Conservation (phyloP, 1,284 basidiomycete species). For the Macrocybe sp. region DNA sequence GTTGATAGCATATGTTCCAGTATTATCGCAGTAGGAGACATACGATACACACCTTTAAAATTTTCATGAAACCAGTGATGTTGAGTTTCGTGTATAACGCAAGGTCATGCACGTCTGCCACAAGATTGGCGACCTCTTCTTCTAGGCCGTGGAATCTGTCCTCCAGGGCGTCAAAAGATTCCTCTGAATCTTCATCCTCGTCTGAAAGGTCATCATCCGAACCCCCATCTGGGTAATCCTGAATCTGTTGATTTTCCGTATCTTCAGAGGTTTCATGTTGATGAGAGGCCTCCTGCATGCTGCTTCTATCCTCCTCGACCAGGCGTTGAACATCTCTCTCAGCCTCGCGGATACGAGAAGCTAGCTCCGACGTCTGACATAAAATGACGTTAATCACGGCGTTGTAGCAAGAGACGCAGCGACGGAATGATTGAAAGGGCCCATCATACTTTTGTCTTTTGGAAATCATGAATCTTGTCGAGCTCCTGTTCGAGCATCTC, state of each 20-base stretch:
- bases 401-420: neutral
- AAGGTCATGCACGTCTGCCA: constrained; percentile 97
- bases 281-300: constrained; percentile 14
- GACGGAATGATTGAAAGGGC: neutral
- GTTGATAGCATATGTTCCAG: neutral
- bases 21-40: neutral
- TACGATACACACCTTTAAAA: constrained; percentile 68
- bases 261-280: constrained; percentile 29
- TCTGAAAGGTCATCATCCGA: constrained; percentile 63
- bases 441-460: constrained; percentile 75
- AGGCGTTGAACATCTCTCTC: constrained; percentile 77
- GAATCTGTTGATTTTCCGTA: constrained; percentile 51
- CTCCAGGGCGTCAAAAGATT: constrained; percentile 78
- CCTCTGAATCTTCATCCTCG: constrained; percentile 50
- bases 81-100: constrained; percentile 95
- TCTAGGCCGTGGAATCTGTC: constrained; percentile 88
- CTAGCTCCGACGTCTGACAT: constrained; percentile 75
- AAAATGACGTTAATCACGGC: neutral
- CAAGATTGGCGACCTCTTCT: constrained; percentile 93
- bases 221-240: constrained; percentile 56
- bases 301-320: constrained; percentile 53
- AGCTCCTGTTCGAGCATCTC: constrained; percentile 81
- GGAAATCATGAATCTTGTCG: constrained; percentile 95
- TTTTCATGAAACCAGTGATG: constrained; percentile 98
- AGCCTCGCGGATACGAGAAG: constrained; percentile 74